These are phyloP conservation scores for Biscutella laevigata DNA, from an alignment of 441 rosid genomes.

Conservation along the genomic window DNA sequence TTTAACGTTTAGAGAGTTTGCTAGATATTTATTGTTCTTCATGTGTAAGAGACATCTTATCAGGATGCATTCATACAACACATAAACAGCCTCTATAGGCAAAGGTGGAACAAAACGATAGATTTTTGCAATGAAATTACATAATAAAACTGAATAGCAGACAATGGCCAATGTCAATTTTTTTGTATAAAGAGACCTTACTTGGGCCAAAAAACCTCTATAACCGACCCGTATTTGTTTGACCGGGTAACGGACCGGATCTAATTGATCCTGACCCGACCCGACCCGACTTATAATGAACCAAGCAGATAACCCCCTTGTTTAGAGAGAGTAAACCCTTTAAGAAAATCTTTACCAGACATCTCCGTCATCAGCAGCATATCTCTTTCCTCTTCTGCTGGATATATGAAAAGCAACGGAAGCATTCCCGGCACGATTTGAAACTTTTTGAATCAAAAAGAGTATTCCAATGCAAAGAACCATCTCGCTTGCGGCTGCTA, in stretches of 20 bases:
- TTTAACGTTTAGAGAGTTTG: not conserved
- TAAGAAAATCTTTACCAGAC: not conserved
- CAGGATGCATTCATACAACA: too few relatives aligned
- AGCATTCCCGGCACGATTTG: conserved; percentile 8
- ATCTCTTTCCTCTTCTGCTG: conserved; percentile 7
- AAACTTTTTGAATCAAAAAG: conserved; percentile 2
- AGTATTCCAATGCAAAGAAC: conserved; percentile 28
- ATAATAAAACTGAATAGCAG: too few relatives aligned
- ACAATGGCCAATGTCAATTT: too few relatives aligned
- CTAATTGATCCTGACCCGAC: not conserved
- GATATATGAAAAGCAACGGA: conserved; percentile 13
- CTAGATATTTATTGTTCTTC: not conserved
- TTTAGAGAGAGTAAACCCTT: conserved; percentile 24
- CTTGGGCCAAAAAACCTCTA: not conserved
- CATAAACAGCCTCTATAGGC: too few relatives aligned
- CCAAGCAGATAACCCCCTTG: conserved; percentile 16
- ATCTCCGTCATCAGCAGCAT: conserved; percentile 11
- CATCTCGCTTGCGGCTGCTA: conserved; percentile 22
- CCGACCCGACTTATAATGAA: conserved; percentile 10
- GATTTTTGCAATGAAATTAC: too few relatives aligned
- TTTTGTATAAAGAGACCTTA: not conserved
- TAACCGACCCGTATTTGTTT: not conserved
- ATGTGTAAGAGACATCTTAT: too few relatives aligned
- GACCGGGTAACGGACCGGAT: not conserved
- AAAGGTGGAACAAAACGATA: too few relatives aligned